A percentile compares a stretch with the other conserved stretches of the same genome.
phyloP scores from a whole-genome alignment of 176 grass and related monocot species.

The Alloteropsis semialata region DNA sequence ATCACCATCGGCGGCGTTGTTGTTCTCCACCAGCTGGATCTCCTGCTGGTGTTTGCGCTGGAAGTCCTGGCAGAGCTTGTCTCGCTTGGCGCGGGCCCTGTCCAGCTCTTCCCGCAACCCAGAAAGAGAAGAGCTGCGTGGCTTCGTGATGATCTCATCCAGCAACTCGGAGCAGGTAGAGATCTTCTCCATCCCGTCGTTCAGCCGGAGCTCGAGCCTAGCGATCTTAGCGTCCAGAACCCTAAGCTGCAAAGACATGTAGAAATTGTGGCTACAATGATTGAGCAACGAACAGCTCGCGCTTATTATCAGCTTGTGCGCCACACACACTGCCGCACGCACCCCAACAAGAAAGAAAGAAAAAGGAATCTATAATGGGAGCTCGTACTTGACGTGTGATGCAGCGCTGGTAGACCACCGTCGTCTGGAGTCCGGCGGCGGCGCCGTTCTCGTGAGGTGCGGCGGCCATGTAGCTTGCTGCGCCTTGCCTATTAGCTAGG shows the following conservation, averaged over 20 bases:
- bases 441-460: no score
- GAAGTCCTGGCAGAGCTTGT: neutral
- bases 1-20: neutral
- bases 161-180: neutral
- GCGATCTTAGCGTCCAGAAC: neutral
- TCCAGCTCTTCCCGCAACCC: neutral
- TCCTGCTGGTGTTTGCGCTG: neutral
- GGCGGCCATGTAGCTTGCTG: no score
- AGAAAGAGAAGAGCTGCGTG: neutral
- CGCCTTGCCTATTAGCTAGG: no score
- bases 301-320: no score
- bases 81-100: neutral
- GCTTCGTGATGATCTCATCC: neutral
- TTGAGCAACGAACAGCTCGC: no score
- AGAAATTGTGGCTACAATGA: no score
- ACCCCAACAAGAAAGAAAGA: no score
- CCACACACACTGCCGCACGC: no score
- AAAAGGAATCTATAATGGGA: no score
- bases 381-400: no score
- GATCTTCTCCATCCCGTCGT: neutral
- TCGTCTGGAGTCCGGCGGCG: no score
- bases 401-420: no score
- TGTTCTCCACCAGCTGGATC: neutral
- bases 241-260: neutral
- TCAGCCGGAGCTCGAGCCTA: neutral